These are phyloP conservation scores for Ascocoryne sarcoides DNA, from an alignment of 2,329 filamentous ascomycete genomes.

Conservation along the genomic window DNA sequence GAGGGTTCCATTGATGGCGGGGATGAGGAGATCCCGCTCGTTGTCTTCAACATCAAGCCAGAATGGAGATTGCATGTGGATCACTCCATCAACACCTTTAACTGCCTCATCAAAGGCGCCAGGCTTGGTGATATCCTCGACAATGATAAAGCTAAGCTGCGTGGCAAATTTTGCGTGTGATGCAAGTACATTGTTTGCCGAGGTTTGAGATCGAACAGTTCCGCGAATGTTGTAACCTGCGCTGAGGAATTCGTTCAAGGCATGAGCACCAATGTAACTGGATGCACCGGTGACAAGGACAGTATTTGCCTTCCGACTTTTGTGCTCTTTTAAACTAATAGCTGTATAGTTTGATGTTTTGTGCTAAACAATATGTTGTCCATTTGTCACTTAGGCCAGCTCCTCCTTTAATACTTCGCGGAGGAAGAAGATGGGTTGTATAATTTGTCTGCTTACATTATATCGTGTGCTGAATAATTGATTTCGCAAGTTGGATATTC, in stretches of 20 bases:
- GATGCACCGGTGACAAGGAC: conserved; percentile 28
- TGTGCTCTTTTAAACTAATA: no score
- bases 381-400: no score
- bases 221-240: conserved; percentile 30
- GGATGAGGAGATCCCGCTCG: conserved; percentile 37
- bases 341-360: no score
- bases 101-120: conserved; percentile 57
- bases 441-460: no score
- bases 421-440: no score
- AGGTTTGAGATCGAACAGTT: conserved; percentile 36
- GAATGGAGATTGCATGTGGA: conserved; percentile 59
- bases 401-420: no score
- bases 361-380: no score
- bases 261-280: conserved; percentile 25
- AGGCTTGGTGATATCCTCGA: conserved; percentile 60
- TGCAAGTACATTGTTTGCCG: conserved; percentile 34
- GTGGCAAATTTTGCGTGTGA: conserved; percentile 28
- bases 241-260: conserved; percentile 21
- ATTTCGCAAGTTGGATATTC: no score
- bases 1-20: conserved; percentile 50
- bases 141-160: conserved; percentile 41
- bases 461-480: no score
- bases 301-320: no score
- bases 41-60: conserved; percentile 25
- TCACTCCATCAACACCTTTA: conserved; percentile 38